phyloP scores from a whole-genome alignment of 768 basidiomycete genomes.

The Tricholoma terreum region DNA sequence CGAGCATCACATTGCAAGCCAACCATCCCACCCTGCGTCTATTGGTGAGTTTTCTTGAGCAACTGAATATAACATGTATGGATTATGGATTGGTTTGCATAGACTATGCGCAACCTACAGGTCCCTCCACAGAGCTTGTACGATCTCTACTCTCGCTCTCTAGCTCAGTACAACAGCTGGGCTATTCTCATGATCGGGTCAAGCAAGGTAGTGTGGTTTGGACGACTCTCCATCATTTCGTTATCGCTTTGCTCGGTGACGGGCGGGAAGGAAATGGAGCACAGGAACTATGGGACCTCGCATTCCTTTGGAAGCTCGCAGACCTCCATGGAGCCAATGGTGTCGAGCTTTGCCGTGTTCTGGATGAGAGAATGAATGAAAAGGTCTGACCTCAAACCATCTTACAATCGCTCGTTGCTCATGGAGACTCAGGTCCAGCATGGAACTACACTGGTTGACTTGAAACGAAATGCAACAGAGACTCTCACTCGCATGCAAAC shows the following conservation, averaged over 20 bases:
- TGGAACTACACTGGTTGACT: slow-evolving; percentile 7
- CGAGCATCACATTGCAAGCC: slow-evolving; percentile 20
- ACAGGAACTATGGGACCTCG: slow-evolving; percentile 44
- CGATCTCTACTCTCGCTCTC: slow-evolving; percentile 54
- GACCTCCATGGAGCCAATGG: slow-evolving; percentile 31
- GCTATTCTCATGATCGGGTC: slow-evolving; percentile 37
- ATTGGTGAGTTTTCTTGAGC: slow-evolving; percentile 19
- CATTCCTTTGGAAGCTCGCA: slow-evolving; percentile 44
- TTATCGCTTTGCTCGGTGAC: slow-evolving; percentile 31
- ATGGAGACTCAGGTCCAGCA: slow-evolving; percentile 12
- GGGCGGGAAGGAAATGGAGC: slow-evolving; percentile 22
- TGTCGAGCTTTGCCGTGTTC: slow-evolving; percentile 19
- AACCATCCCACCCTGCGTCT: slow-evolving; percentile 15
- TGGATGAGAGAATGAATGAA: slow-evolving; percentile 26
- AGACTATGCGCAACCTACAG: slow-evolving; percentile 20
- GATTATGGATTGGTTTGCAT: background rate
- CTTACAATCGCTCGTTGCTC: background rate
- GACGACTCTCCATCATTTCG: slow-evolving; percentile 38
- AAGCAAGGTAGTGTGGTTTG: slow-evolving; percentile 35
- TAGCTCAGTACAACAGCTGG: slow-evolving; percentile 53
- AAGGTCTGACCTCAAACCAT: slow-evolving; percentile 6
- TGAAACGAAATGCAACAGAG: slow-evolving; percentile 30
- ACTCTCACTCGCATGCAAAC: slow-evolving; percentile 57
- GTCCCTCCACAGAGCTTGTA: slow-evolving; percentile 54
- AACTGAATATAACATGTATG: background rate